Base-by-base conservation (phyloP, 352 stramenopile genomes). In the Globisporangium yorkense region DNA sequence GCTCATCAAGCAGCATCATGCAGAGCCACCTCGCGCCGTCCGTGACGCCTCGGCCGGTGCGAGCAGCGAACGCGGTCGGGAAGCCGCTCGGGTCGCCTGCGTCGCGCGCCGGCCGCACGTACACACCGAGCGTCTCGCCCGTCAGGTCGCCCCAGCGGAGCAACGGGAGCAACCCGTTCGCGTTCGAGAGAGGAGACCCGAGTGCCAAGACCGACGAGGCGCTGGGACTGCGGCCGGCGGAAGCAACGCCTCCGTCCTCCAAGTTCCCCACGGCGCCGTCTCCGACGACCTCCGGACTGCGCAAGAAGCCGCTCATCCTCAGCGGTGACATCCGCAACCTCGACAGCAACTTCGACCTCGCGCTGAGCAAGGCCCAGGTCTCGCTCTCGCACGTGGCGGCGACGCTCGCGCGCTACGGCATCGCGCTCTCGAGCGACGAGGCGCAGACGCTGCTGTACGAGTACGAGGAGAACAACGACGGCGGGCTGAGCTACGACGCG, bases 381-480 rank as follows among this genome's bases (percentile, higher is more conserved):
- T 68, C 67, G 13, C 68, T 86, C 27, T 45, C 60, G 6, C 75
- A 87, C 40, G 66, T 89, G 18, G 56, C 72, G 15, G 63, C 68
- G 29, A 77, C 83, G 21, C 83, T 89, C 35, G 67, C 69, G 9
- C 55, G 59, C 12, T 78, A 77, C 54, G 77, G 69, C 21, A 75
- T 91, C 51, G 39, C 66, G 7, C 58, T 87, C 29, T 74, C 77
- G 3, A 74, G 61, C 5, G 74, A 83, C 45, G 78, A 88, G 29
- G 81, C 77, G 20, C 77, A 84, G 59, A 69, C 68, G 41, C 64
- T 91, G 39, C 65, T 80, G 3, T 75, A 86, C 51, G 81, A 91
- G 52, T 91, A 84, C 61, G 81, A 91, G 29, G 81, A 91, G 67
- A 91, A 83, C 67, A 91, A 88, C 66, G 81, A 91, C 56, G 62